Conservation (phyloP, 371 early-diverging fungal genomes). For the Circinella minor region DNA sequence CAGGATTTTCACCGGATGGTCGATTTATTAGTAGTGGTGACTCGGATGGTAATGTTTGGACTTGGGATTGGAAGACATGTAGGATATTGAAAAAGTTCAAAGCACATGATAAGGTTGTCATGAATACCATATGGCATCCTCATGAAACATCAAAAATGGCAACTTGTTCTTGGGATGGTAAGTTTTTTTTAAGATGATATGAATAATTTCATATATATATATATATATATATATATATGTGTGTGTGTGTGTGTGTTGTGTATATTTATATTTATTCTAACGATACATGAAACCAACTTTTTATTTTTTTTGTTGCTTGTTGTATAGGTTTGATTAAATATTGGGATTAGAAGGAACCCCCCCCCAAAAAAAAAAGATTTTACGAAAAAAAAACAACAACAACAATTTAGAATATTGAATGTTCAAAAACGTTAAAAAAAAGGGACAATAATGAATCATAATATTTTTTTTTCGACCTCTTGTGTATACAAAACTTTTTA, state of each 20-base stretch:
- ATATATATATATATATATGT: too few relatives aligned
- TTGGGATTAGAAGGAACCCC: slow-evolving; percentile 83
- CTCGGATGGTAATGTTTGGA: slow-evolving; percentile 90
- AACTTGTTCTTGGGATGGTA: slow-evolving; percentile 96
- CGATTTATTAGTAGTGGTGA: slow-evolving; percentile 91
- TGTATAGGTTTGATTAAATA: slow-evolving; percentile 76
- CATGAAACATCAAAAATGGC: slow-evolving; percentile 92
- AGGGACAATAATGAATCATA: too few relatives aligned
- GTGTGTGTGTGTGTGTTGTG: too few relatives aligned
- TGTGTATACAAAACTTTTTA: too few relatives aligned
- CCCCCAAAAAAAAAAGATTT: slow-evolving; percentile 1
- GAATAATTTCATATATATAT: too few relatives aligned
- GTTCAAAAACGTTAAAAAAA: too few relatives aligned
- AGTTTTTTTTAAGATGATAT: too few relatives aligned
- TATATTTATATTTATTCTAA: too few relatives aligned
- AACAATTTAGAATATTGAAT: too few relatives aligned
- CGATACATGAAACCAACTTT: too few relatives aligned
- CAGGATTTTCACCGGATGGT: slow-evolving; percentile 92
- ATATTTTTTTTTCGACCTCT: too few relatives aligned
- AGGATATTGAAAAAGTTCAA: slow-evolving; percentile 84
- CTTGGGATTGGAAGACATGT: slow-evolving; percentile 97
- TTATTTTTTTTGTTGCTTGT: slow-evolving; percentile 4
- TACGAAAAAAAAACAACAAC: too few relatives aligned
- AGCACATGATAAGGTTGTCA: slow-evolving; percentile 91
- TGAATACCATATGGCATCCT: slow-evolving; percentile 94